Evolutionary conservation across 768 basidiomycete species (phyloP), one percentile per base, ranked within the genome.

Genomic region (Mycena filopes): DNA sequence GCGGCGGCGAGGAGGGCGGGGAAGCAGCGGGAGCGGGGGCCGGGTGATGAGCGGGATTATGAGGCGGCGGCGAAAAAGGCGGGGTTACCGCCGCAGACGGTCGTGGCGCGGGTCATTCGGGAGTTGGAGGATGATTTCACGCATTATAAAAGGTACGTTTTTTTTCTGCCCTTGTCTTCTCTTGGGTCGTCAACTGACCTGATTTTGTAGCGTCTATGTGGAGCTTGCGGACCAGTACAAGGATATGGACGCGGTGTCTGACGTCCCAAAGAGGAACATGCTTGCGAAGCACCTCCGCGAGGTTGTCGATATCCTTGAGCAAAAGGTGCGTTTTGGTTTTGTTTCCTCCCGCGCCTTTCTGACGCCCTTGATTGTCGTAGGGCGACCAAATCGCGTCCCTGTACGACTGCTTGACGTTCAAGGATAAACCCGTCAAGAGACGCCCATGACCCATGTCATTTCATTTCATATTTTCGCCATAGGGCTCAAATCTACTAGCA

Each of bases 91-190:
- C 92, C 95, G 25, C 96, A 98, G 77, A 96, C 95, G 1, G 87
- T 97, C 15, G 84, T 98, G 4, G 84, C 89, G 29, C 83, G 92
- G 4, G 94, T 98, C 13, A 80, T 98, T 31, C 76, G 91, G 64
- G 95, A 97, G 77, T 82, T 99, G 10, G 97, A 99, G 74, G 95
- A 95, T 65, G 97, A 99, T 74, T 99, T 98, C 73, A 87, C 87
- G 38, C 94, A 95, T 78, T 97, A 96, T 76, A 98, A 95, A 79
- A 89, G 91, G 98, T 98, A 69, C 29, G 89, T 80, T 25, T 21
- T 9, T 33, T 38, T 20, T 62, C 11, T 25, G 11, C 49, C n/a
- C n/a, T n/a, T n/a, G n/a, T n/a, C n/a, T n/a, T n/a, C n/a, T n/a
- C n/a, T n/a, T n/a, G n/a, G n/a, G n/a, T n/a, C n/a, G n/a, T n/a